Percentiles rank a stretch among this genome's conserved stretches.
These are phyloP conservation scores for Pichia californica DNA, from an alignment of 805 yeast genomes.

Conservation along the genomic window DNA sequence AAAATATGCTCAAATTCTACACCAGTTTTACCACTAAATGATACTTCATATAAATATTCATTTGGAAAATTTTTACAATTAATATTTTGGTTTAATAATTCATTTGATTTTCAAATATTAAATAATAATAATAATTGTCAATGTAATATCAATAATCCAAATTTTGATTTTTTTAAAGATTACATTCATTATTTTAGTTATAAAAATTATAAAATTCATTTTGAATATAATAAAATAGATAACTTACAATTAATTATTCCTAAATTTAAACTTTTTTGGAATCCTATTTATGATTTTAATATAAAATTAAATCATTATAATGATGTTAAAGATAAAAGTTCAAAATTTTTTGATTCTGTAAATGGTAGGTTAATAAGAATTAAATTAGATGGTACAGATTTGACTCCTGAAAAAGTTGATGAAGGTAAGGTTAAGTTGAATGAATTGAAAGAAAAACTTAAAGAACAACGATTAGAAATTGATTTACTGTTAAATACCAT, in stretches of 20 bases:
- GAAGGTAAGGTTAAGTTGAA: slow-evolving; percentile 58
- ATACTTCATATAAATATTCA: slow-evolving; percentile 82
- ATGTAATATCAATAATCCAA: slow-evolving; percentile 35
- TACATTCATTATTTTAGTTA: slow-evolving; percentile 82
- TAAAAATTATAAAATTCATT: slow-evolving; percentile 67
- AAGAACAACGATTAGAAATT: slow-evolving; percentile 44
- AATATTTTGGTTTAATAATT: slow-evolving; percentile 51
- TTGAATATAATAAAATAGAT: slow-evolving; percentile 72
- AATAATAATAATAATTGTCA: slow-evolving; percentile 30
- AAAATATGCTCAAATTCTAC: slow-evolving; percentile 68
- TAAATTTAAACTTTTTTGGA: slow-evolving; percentile 60
- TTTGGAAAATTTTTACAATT: slow-evolving; percentile 90
- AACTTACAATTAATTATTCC: slow-evolving; percentile 79
- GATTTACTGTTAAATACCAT: slow-evolving; percentile 41
- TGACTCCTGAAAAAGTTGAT: slow-evolving; percentile 62
- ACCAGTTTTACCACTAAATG: slow-evolving; percentile 77
- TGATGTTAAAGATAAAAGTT: slow-evolving; percentile 46
- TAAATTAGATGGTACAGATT: slow-evolving; percentile 54
- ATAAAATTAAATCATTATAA: slow-evolving; percentile 59
- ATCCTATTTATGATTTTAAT: slow-evolving; percentile 60
- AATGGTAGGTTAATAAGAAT: slow-evolving; percentile 64
- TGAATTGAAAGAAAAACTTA: slow-evolving; percentile 48
- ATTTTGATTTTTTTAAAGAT: slow-evolving; percentile 74
- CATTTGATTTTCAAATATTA: slow-evolving; percentile 8
- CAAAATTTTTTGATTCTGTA: slow-evolving; percentile 67